These are phyloP conservation scores for Eragrostis tef DNA, from an alignment of 202 grass and related monocot genomes.

Conservation along the genomic window DNA sequence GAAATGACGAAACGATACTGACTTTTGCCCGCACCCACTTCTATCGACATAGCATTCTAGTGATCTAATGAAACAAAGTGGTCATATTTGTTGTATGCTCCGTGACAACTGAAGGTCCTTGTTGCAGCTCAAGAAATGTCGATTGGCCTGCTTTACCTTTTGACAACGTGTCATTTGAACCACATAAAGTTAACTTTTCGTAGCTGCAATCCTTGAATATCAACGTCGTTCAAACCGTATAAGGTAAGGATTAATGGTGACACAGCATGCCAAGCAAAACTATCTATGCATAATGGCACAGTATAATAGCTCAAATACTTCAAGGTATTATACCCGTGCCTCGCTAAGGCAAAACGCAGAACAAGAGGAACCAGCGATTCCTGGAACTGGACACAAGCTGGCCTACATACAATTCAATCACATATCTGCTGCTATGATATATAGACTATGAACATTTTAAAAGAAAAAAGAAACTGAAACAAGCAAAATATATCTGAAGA, in stretches of 20 bases:
- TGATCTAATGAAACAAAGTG: too few relatives aligned
- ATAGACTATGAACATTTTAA: constrained; percentile 21
- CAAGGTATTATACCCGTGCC: not conserved
- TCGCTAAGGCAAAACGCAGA: not conserved
- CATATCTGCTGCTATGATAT: not conserved
- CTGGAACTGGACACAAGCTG: not conserved
- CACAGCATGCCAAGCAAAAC: not conserved
- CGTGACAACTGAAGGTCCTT: too few relatives aligned
- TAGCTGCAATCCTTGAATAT: not conserved
- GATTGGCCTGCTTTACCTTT: not conserved
- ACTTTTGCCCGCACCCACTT: too few relatives aligned
- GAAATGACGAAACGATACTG: too few relatives aligned
- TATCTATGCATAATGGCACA: not conserved
- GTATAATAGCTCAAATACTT: not conserved
- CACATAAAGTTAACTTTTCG: not conserved
- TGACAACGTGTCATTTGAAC: not conserved
- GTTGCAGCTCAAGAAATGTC: too few relatives aligned
- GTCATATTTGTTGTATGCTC: too few relatives aligned
- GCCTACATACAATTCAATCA: constrained; percentile 15
- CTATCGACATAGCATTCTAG: too few relatives aligned
- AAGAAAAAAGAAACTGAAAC: constrained; percentile 9
- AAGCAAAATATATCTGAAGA: constrained; percentile 18
- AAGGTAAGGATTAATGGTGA: not conserved
- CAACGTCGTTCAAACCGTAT: not conserved
- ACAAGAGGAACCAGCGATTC: not conserved